Evolutionary conservation across 2,329 filamentous ascomycete species (phyloP), one percentile per base, ranked within the genome.

Genomic region (Atkinsonella hypoxylon): DNA sequence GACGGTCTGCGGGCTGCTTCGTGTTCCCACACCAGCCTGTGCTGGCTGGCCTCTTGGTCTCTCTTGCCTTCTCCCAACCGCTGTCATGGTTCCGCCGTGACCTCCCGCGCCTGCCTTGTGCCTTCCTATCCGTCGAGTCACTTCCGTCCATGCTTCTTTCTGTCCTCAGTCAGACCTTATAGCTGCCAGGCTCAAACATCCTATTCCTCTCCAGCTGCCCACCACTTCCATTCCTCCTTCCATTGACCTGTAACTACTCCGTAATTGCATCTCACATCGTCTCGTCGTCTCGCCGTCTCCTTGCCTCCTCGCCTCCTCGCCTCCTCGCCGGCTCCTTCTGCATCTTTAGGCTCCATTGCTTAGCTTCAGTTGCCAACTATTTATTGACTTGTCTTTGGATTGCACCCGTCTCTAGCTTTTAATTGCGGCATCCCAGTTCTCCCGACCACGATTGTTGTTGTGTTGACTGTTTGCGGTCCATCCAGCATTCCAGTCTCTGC

Each of bases 281-380:
- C 48, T 42, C 15, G 17, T 49, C 22, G 34, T 45, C 12, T 47
- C 20, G 15, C 26, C 40, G 26, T 47, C 43, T 44, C 51, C 53
- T 57, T 81, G 45, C 34, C 45, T 48, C 48, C 26, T 13, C 44
- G 41, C 39, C 18, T 47, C 39, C 43, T 31, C 12, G 30, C 20
- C 30, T 39, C 41, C 42, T 40, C 44, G 26, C 18, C 45, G 20
- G 40, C 40, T 49, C 32, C 41, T 49, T 41, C 32, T 31, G 20
- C n/a, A 39, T 43, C 43, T 32, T 32, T 38, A 43, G 38, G 26
- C 41, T 46, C 36, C 31, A 42, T 45, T 17, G 36, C 17, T 41
- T 49, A 22, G 12, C 15, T 50, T 36, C 34, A 42, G 45, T 51
- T 40, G 50, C 32, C 22, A 36, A 32, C 26, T 5, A 40, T 26